phyloP scores from a whole-genome alignment of 1,139 yeast species.

The Yarrowia galli region DNA sequence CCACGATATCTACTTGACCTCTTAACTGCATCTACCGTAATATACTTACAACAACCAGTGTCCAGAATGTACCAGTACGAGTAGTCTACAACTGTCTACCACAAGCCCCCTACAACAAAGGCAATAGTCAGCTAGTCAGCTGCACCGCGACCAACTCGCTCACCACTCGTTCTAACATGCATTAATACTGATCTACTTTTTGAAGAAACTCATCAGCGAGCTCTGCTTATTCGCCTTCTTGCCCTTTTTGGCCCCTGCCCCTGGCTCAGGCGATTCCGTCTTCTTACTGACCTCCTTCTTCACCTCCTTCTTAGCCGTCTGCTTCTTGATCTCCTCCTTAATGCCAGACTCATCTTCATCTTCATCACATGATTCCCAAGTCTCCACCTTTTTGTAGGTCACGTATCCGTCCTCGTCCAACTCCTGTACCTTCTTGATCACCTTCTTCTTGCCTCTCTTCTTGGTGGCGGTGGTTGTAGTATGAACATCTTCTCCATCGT shows the following conservation, averaged over 20 bases:
- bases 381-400: slow-evolving; percentile 25
- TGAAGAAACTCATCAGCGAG: slow-evolving; percentile 30
- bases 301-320: neutral
- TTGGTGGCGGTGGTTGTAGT: neutral
- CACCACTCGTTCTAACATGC: neutral
- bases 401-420: slow-evolving; percentile 36
- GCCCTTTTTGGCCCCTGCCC: slow-evolving; percentile 5
- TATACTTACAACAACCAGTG: no score
- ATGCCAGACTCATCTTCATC: slow-evolving; percentile 28
- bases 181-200: slow-evolving; percentile 33
- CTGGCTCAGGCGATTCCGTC: slow-evolving; percentile 5
- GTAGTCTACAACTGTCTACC: no score
- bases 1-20: no score
- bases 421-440: slow-evolving; percentile 17
- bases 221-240: slow-evolving; percentile 18
- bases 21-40: no score
- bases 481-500: neutral
- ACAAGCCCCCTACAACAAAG: no score
- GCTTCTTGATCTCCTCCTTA: slow-evolving; percentile 20
- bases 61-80: no score
- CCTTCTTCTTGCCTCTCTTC: slow-evolving; percentile 18
- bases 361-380: slow-evolving; percentile 34
- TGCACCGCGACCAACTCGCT: no score
- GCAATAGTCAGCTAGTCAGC: no score
- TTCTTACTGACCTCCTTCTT: slow-evolving; percentile 16